These are phyloP conservation scores for Chaetomiaceae sp. DNA, from an alignment of 2,329 filamentous ascomycete genomes.

Conservation along the genomic window DNA sequence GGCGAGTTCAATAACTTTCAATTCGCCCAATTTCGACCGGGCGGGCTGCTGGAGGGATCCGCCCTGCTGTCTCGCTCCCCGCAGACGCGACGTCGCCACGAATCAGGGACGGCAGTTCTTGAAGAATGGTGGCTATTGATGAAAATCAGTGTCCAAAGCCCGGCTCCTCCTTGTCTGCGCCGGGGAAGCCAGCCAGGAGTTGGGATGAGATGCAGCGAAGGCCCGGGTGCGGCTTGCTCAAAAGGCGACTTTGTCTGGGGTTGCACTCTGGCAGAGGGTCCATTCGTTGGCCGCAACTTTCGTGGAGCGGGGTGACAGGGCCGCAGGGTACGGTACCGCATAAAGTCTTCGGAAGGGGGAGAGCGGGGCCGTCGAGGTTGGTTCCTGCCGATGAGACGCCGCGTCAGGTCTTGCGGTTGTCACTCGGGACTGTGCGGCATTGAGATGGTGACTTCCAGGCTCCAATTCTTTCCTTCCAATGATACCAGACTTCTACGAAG, in stretches of 20 bases:
- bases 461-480: not conserved
- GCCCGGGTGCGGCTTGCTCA: not conserved
- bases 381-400: not conserved
- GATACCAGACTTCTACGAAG: too few relatives aligned
- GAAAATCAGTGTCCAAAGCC: not conserved
- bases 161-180: not conserved
- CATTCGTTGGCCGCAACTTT: conserved; percentile 17
- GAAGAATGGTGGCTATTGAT: not conserved
- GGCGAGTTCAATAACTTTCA: conserved; percentile 31
- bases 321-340: conserved; percentile 6
- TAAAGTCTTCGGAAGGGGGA: not conserved
- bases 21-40: conserved; percentile 32
- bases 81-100: conserved; percentile 13
- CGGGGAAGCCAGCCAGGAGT: not conserved
- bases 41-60: conserved; percentile 17
- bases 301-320: conserved; percentile 19
- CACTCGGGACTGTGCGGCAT: too few relatives aligned
- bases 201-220: too few relatives aligned
- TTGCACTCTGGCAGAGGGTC: not conserved
- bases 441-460: too few relatives aligned
- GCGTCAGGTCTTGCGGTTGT: conserved; percentile 2
- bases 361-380: not conserved
- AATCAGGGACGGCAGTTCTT: conserved; percentile 7
- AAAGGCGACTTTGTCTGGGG: not conserved
- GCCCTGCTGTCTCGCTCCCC: conserved; percentile 2